Conservation (phyloP, 2,329 filamentous ascomycete species). For the Emmonsiellopsis sp. region DNA sequence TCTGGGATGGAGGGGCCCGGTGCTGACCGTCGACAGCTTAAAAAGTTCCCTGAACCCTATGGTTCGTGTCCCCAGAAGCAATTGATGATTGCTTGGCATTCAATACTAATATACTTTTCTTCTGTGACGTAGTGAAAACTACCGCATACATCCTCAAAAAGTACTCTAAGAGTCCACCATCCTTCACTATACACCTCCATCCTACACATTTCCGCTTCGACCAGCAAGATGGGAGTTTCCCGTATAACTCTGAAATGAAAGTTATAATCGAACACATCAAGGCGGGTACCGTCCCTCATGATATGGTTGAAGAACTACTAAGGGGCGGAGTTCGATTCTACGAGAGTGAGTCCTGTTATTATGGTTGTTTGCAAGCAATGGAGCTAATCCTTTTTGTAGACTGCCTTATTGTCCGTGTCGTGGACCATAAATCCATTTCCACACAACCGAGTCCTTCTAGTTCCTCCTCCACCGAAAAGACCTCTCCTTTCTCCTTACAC, state of each 20-base stretch:
- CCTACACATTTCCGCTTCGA: slow-evolving; percentile 85
- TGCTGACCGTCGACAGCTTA: slow-evolving; percentile 26
- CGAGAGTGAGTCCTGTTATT: slow-evolving; percentile 49
- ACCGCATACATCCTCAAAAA: slow-evolving; percentile 75
- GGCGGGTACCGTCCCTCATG: slow-evolving; percentile 73
- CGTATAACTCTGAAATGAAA: slow-evolving; percentile 87
- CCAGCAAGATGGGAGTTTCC: slow-evolving; percentile 83
- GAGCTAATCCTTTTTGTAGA: slow-evolving; percentile 27
- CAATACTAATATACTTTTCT: slow-evolving; percentile 18
- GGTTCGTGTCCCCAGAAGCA: slow-evolving; percentile 23
- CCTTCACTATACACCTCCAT: slow-evolving; percentile 78
- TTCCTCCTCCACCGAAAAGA: slow-evolving; percentile 51
- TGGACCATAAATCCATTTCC: slow-evolving; percentile 68
- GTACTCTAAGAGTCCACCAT: slow-evolving; percentile 63
- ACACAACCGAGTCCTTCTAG: slow-evolving; percentile 50
- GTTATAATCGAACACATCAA: slow-evolving; percentile 69
- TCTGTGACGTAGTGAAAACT: slow-evolving; percentile 52
- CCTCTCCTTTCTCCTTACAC: slow-evolving; percentile 72
- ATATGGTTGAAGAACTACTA: slow-evolving; percentile 71
- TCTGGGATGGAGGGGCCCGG: slow-evolving; percentile 17
- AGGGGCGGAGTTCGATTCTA: slow-evolving; percentile 71
- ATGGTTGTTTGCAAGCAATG: not conserved
- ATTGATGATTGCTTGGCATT: slow-evolving; percentile 9
- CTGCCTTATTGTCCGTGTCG: slow-evolving; percentile 87
- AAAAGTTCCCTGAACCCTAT: slow-evolving; percentile 37